Conservation (phyloP, 805 yeast species). For the Kockiozyma suomiensis region DNA sequence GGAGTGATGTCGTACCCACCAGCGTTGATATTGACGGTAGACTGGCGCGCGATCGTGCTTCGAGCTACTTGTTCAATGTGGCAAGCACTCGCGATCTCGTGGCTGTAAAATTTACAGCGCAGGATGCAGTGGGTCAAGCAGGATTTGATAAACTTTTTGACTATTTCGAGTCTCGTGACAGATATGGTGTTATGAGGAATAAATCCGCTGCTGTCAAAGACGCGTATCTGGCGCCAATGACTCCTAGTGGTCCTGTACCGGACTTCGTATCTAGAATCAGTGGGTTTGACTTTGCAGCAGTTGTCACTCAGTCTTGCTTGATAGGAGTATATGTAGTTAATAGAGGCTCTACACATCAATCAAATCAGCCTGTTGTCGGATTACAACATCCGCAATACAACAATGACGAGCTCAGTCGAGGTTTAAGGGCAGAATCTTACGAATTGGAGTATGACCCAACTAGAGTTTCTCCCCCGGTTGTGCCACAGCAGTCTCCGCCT, state of each 20-base stretch:
- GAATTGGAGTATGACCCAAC: slow-evolving; percentile 7
- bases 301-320: slow-evolving; percentile 5
- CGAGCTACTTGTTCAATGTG: slow-evolving; percentile 54
- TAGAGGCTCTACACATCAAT: slow-evolving; percentile 4
- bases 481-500: not conserved
- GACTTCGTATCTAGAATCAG: slow-evolving; percentile 27
- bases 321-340: slow-evolving; percentile 29
- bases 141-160: slow-evolving; percentile 46
- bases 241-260: slow-evolving; percentile 35
- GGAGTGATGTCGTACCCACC: slow-evolving; percentile 29
- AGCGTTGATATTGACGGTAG: slow-evolving; percentile 63
- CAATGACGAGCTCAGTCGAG: not conserved
- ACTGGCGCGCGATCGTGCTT: slow-evolving; percentile 57
- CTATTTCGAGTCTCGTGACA: slow-evolving; percentile 51
- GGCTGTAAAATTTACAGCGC: slow-evolving; percentile 49
- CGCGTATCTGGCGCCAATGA: slow-evolving; percentile 57
- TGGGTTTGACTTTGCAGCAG: slow-evolving; percentile 9
- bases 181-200: slow-evolving; percentile 63
- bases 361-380: not conserved
- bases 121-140: slow-evolving; percentile 36
- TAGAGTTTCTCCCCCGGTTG: not conserved
- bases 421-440: not conserved
- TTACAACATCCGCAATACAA: not conserved
- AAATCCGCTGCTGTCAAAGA: slow-evolving; percentile 60
- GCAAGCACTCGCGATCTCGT: slow-evolving; percentile 55